phyloP scores from a whole-genome alignment of 768 basidiomycete species.

The Baorangia bicolor region DNA sequence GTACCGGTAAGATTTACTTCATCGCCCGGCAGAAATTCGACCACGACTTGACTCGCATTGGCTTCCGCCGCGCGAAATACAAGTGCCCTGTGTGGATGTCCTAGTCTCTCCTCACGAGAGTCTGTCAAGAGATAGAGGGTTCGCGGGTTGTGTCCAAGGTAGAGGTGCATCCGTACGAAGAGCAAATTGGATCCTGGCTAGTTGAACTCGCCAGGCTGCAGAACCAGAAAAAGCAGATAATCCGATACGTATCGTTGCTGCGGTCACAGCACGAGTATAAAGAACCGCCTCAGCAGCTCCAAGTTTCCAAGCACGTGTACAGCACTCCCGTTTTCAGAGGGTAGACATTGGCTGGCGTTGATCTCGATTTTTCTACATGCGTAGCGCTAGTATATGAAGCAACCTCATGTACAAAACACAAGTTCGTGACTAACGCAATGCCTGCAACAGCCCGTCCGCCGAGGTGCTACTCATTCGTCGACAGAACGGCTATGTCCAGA shows the following conservation, averaged over 20 bases:
- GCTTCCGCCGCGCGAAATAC: conserved; percentile 65
- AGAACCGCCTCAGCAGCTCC: neutral
- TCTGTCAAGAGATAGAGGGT: conserved; percentile 72
- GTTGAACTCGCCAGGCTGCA: neutral
- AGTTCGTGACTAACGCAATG: neutral
- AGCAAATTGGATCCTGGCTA: neutral
- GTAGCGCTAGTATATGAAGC: conserved; percentile 1
- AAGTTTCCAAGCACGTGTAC: neutral
- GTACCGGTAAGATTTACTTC: conserved; percentile 67
- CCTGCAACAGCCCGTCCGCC: neutral
- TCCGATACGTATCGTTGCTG: neutral
- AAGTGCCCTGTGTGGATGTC: conserved; percentile 60
- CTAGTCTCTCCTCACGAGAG: conserved; percentile 61
- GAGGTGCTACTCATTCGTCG: conserved; percentile 12
- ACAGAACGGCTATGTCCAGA: conserved; percentile 2
- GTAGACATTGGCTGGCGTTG: neutral
- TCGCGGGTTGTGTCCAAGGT: conserved; percentile 66
- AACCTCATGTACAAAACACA: conserved; percentile 1
- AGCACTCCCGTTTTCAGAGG: neutral
- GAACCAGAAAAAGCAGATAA: neutral
- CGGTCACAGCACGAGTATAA: neutral
- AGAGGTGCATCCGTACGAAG: conserved; percentile 61
- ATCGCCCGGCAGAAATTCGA: conserved; percentile 78
- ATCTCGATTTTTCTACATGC: neutral
- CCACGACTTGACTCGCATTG: conserved; percentile 64